These are phyloP conservation scores for Mortierella alpina DNA, from an alignment of 192 early-diverging fungal species.

Conservation along the genomic window DNA sequence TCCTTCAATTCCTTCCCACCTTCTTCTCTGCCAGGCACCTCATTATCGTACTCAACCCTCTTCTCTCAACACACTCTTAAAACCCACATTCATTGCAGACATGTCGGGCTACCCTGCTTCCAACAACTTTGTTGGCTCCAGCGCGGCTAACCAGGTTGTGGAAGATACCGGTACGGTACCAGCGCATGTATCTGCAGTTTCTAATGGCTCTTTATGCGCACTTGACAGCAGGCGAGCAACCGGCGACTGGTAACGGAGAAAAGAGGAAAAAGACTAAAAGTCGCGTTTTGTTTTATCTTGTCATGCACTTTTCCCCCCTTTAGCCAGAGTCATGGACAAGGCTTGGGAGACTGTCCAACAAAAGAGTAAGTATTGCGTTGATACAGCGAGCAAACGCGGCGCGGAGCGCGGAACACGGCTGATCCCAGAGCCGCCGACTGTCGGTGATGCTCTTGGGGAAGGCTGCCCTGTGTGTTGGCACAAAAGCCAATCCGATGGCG, in stretches of 20 bases:
- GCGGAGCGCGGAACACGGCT: neutral
- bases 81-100: neutral
- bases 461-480: neutral
- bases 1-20: too few relatives aligned
- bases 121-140: slow-evolving; percentile 34
- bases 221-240: neutral
- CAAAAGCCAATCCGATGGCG: neutral
- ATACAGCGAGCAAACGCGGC: neutral
- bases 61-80: neutral
- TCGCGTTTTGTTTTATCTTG: neutral
- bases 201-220: neutral
- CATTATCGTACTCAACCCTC: neutral
- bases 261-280: slow-evolving; percentile 2
- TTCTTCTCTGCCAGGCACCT: too few relatives aligned
- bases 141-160: slow-evolving; percentile 62
- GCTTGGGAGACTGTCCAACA: slow-evolving; percentile 92
- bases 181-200: neutral
- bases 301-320: slow-evolving; percentile 2
- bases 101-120: slow-evolving; percentile 26
- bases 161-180: slow-evolving; percentile 60
- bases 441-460: slow-evolving; percentile 26
- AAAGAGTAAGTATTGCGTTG: slow-evolving; percentile 76
- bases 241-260: neutral
- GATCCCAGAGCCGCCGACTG: neutral
- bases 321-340: slow-evolving; percentile 73